Conservation (phyloP, 805 yeast genomes). For the Barnettozyma pratensis region DNA sequence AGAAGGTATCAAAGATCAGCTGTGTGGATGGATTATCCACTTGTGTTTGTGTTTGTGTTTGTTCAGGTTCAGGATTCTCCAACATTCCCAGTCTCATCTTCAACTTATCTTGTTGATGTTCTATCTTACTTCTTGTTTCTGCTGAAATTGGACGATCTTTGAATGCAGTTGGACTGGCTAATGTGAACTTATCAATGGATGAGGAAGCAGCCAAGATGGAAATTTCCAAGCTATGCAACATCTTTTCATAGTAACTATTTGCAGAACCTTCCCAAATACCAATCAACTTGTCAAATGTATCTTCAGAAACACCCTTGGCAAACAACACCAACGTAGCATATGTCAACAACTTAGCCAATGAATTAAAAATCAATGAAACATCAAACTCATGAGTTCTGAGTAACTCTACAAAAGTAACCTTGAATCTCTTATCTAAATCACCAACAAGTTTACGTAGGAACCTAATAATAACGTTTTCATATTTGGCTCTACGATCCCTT, state of each 20-base stretch:
- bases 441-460: conserved; percentile 44
- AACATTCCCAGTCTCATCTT: conserved; percentile 18
- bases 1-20: conserved; percentile 18
- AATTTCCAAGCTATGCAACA: conserved; percentile 26
- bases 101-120: conserved; percentile 14
- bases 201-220: conserved; percentile 20
- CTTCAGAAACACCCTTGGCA: conserved; percentile 50
- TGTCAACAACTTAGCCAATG: conserved; percentile 35
- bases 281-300: conserved; percentile 40
- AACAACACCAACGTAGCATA: conserved; percentile 49
- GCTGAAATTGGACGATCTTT: not conserved
- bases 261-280: conserved; percentile 35
- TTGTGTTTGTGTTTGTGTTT: conserved; percentile 3
- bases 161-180: conserved; percentile 13
- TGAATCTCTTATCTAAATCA: conserved; percentile 41
- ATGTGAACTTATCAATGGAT: conserved; percentile 15
- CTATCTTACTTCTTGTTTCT: conserved; percentile 2
- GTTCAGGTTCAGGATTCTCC: conserved; percentile 4
- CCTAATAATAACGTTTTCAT: conserved; percentile 47
- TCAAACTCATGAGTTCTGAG: conserved; percentile 23
- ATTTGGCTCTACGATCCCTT: conserved; percentile 55
- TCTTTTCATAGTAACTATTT: conserved; percentile 30
- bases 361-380: conserved; percentile 15
- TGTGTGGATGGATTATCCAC: conserved; percentile 3
- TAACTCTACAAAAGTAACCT: conserved; percentile 30